Evolutionary conservation across 495 filamentous ascomycete species (phyloP).

Genomic region (Emericellopsis terricola): DNA sequence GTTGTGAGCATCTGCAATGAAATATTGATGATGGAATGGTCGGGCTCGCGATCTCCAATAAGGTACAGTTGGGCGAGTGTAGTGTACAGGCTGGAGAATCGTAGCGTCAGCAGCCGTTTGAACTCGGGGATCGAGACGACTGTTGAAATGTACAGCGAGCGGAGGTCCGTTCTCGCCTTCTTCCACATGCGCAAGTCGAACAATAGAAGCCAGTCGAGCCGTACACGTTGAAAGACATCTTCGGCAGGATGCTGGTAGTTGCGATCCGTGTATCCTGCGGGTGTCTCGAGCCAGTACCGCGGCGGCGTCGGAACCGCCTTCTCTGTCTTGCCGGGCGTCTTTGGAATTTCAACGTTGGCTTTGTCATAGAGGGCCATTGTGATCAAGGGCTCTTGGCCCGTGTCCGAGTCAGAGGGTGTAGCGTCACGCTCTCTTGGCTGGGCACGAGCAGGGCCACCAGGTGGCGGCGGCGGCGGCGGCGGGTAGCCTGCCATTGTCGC

Average conservation of each 20-base stretch:
- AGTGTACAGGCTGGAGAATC: slow-evolving; percentile 87
- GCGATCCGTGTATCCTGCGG: slow-evolving; percentile 39
- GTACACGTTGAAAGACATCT: slow-evolving; percentile 70
- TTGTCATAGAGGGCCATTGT: slow-evolving; percentile 33
- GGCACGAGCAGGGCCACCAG: slow-evolving; percentile 15
- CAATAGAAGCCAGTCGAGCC: slow-evolving; percentile 90
- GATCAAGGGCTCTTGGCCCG: slow-evolving; percentile 33
- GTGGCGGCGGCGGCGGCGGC: slow-evolving; percentile 46
- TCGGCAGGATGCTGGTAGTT: slow-evolving; percentile 51
- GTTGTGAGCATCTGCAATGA: slow-evolving; percentile 94
- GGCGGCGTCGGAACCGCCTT: slow-evolving; percentile 31
- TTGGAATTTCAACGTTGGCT: slow-evolving; percentile 36
- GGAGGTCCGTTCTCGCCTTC: slow-evolving; percentile 71
- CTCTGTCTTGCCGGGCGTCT: slow-evolving; percentile 27
- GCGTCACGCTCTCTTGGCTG: slow-evolving; percentile 29
- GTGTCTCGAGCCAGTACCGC: slow-evolving; percentile 72
- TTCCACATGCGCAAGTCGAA: slow-evolving; percentile 97
- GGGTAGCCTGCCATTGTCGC: slow-evolving; percentile 52
- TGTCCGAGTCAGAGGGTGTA: slow-evolving; percentile 42
- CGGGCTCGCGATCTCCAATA: slow-evolving; percentile 88
- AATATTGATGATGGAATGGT: slow-evolving; percentile 96
- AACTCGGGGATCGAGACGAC: slow-evolving; percentile 89
- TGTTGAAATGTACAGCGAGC: slow-evolving; percentile 89
- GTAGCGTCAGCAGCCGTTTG: slow-evolving; percentile 85
- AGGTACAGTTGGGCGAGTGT: slow-evolving; percentile 86